phyloP scores from a whole-genome alignment of 192 early-diverging fungal genomes.

The Coemansia interrupta region DNA sequence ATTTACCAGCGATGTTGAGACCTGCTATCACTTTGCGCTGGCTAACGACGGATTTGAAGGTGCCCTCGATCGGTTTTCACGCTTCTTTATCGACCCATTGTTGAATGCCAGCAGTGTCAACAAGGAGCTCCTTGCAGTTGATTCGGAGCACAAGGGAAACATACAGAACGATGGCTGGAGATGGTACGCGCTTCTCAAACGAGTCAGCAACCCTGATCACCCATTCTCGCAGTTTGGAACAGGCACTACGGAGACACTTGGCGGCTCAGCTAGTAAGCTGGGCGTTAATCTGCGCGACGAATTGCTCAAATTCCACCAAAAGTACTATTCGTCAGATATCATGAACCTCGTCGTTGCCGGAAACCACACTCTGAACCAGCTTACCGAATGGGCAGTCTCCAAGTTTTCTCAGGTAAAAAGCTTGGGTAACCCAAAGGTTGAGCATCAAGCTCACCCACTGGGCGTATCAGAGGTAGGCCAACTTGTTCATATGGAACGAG shows the following conservation, averaged over 20 bases:
- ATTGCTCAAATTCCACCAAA: slow-evolving; percentile 74
- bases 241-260: slow-evolving; percentile 78
- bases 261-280: slow-evolving; percentile 37
- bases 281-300: slow-evolving; percentile 74
- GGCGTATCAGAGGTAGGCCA: slow-evolving; percentile 62
- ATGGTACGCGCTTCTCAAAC: background rate
- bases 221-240: slow-evolving; percentile 79
- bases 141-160: slow-evolving; percentile 89
- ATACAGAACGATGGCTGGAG: slow-evolving; percentile 69
- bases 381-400: slow-evolving; percentile 72
- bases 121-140: slow-evolving; percentile 82
- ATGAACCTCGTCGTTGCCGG: slow-evolving; percentile 88
- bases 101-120: slow-evolving; percentile 77
- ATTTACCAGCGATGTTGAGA: slow-evolving; percentile 20
- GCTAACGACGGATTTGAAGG: slow-evolving; percentile 52
- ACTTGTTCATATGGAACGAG: slow-evolving; percentile 62
- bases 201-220: slow-evolving; percentile 57
- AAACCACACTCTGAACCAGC: slow-evolving; percentile 68
- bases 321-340: slow-evolving; percentile 87
- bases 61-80: slow-evolving; percentile 69
- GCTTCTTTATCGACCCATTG: slow-evolving; percentile 89
- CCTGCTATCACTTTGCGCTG: slow-evolving; percentile 27
- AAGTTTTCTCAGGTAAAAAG: slow-evolving; percentile 75
- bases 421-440: slow-evolving; percentile 59
- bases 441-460: slow-evolving; percentile 62